Base-by-base conservation (phyloP, 2,329 filamentous ascomycete genomes). In the Phyllosticta capitalensis region DNA sequence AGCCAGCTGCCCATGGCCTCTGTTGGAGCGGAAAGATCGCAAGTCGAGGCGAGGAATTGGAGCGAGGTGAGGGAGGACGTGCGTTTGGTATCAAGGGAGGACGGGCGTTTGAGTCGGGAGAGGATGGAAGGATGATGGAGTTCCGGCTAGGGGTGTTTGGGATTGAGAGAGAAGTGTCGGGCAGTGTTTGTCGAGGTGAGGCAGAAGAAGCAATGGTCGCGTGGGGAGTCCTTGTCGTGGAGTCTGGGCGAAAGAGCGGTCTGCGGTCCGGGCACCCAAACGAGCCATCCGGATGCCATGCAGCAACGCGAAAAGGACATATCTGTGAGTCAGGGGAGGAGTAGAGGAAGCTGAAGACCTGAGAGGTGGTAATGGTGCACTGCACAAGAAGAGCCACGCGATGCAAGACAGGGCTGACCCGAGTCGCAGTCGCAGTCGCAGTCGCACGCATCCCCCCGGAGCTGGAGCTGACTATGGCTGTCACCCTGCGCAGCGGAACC, bases 1-100 rank as follows among this genome's bases (percentile, higher is more conserved):
- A 56, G 26, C 22, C 54, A 50, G 48, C 20, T 28, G 57, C 57
- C 54, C 58, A 60, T 60, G 58, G 58, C 58, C 58, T 52, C 58
- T 38, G 30, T 38, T 10, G 51, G 54, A 33, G n/a, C n/a, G n/a
- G n/a, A n/a, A n/a, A n/a, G n/a, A n/a, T n/a, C n/a, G 56, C 48
- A 45, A 51, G 50, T 49, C n/a, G 56, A 33, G 50, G 50, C 56
- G 33, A 52, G 28, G 55, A 56, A 49, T n/a, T n/a, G 55, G 48
- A 48, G 49, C 55, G 48, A 26, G 26, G 24, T 51, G 45, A n/a
- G 55, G 28, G 55, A 56, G 55, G 55, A 48, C 55, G 50, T 30
- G 6, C 19, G 14, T 24, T 30, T 24, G 49, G 55, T 58, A 38
- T 51, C 56, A 51, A 54, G 33, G 56, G 56, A 33, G n/a, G n/a